Conservation (phyloP, 371 early-diverging fungal species). For the Mucor lusitanicus region DNA sequence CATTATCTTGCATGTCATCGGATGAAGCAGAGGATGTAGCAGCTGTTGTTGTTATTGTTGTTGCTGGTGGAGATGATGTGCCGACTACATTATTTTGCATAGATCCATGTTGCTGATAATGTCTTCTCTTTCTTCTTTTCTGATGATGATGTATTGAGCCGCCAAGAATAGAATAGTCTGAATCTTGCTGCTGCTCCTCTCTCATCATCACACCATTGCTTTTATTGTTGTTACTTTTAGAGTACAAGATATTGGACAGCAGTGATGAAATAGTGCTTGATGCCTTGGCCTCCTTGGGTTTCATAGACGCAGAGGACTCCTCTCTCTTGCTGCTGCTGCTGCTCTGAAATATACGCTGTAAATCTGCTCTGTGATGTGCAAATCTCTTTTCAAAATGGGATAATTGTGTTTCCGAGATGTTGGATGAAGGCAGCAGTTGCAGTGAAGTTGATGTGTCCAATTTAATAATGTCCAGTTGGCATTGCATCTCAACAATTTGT, state of each 20-base stretch:
- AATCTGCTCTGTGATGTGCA: constrained; percentile 3
- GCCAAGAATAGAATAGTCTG: background rate
- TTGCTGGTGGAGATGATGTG: background rate
- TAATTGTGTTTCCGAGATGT: background rate
- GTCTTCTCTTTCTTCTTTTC: background rate
- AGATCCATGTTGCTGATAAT: background rate
- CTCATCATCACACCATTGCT: background rate
- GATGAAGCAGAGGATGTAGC: background rate
- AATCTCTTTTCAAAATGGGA: constrained; percentile 15
- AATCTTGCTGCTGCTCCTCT: background rate
- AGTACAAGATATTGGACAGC: background rate
- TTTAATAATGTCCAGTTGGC: constrained; percentile 17
- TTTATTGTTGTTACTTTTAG: background rate
- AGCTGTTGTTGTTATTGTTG: background rate
- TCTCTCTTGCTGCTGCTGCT: background rate
- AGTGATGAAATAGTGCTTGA: background rate
- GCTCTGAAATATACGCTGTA: background rate
- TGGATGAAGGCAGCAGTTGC: background rate
- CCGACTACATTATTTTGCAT: background rate
- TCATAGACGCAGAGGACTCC: background rate
- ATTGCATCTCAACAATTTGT: constrained; percentile 16
- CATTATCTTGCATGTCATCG: background rate
- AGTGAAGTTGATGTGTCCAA: constrained; percentile 11
- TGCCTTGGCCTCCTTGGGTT: background rate
- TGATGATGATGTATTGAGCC: constrained; percentile 1